Base-by-base conservation (phyloP, 257 asterid genomes). In the Solanum chiquidenum region DNA sequence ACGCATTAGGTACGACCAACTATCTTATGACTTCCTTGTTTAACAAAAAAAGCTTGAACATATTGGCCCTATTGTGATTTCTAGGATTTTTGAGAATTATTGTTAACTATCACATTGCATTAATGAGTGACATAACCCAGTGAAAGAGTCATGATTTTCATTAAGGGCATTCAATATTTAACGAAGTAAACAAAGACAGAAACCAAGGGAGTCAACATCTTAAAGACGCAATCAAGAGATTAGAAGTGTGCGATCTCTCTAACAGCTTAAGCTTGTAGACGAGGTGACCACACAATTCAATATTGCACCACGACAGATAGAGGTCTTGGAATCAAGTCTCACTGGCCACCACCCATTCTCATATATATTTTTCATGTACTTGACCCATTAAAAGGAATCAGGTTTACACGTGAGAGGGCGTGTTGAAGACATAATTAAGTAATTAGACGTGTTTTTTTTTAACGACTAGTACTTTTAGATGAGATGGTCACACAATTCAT, bases 11-110 rank as follows among this genome's bases (percentile, higher is more conserved):
- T 49, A 49, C 58, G 3, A 49, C 20, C 58, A 49, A 49, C 58
- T 46, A 46, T 46, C 55, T 71, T 91, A 92, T 21, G 92, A 92
- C 66, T 92, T 72, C 83, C 10, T 82, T 9, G 55, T 16, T 82
- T 52, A 34, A 72, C 14, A 34, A 20, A 73, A 72, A 72, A 16
- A 35, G 3, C 40, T 34, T 9, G 27, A 73, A 37, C 46, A 34
- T 34, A 23, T 34, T 13, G 27, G 14, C 16, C 34, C 80, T 34
- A 18, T 33, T 34, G 80, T 34, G 27, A 35, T 34, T 73, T 52
- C 44, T 8, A 73, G 25, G 46, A 31, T 9, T 35, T 74, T 74
- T 9, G 31, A 9, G 31, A 74, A 49, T 44, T 74, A 72, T 18
- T 69, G 9, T 13, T 69, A 16, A 72, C 79, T 72, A 34, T 72